Evolutionary conservation across 192 early-diverging fungal species (phyloP).

Genomic region (Backusella liffmaniae): DNA sequence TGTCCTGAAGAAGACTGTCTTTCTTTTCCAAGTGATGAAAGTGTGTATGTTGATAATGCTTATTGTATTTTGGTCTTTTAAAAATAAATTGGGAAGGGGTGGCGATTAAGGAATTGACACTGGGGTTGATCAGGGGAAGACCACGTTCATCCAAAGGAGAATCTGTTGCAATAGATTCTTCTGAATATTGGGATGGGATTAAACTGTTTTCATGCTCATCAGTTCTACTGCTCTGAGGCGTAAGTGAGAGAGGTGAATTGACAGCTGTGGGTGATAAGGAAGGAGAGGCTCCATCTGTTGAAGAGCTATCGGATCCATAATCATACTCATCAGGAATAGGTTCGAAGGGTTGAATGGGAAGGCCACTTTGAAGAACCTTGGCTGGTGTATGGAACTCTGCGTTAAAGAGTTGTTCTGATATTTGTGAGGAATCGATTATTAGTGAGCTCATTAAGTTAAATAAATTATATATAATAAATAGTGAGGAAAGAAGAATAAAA

Average conservation of each 20-base stretch:
- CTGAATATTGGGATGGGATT: not conserved
- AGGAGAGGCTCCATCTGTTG: constrained; percentile 1
- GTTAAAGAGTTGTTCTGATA: constrained; percentile 17
- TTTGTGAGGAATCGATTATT: not conserved
- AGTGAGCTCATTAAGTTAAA: not conserved
- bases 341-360: constrained; percentile 26
- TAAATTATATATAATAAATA: not conserved
- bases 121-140: constrained; percentile 7
- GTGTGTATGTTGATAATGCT: constrained; percentile 38
- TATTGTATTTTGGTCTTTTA: constrained; percentile 39
- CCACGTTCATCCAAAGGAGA: not conserved
- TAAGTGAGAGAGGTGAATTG: constrained; percentile 32
- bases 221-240: constrained; percentile 25
- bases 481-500: not conserved
- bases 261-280: constrained; percentile 12
- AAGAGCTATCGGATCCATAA: not conserved
- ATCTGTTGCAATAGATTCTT: not conserved
- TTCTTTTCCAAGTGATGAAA: constrained; percentile 40
- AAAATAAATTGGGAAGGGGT: constrained; percentile 44
- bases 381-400: constrained; percentile 31
- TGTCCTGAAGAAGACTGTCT: constrained; percentile 44
- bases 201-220: not conserved
- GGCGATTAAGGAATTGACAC: not conserved
- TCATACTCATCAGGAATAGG: not conserved
- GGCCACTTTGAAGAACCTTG: constrained; percentile 24